Percentiles rank a stretch among this genome's conserved stretches.
Conservation (phyloP, 768 basidiomycete species). For the Harrya chromipes region DNA sequence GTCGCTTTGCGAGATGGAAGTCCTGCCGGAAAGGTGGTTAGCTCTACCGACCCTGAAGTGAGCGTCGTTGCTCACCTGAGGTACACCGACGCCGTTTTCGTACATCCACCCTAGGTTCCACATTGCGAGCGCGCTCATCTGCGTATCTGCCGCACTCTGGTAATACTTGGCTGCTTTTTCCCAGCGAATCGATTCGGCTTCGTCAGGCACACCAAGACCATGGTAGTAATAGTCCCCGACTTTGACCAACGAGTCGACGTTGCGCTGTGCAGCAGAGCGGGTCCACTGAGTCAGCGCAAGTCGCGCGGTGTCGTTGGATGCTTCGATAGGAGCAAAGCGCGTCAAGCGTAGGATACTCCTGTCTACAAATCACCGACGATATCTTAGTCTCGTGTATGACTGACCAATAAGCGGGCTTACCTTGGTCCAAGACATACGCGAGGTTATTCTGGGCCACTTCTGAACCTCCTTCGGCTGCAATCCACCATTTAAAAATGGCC, state of each 20-base stretch:
- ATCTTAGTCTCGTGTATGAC: conserved; percentile 24
- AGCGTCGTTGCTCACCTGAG: conserved; percentile 51
- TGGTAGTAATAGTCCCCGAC: conserved; percentile 97
- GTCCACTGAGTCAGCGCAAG: conserved; percentile 92
- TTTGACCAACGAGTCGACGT: conserved; percentile 96
- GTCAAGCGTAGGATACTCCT: conserved; percentile 66
- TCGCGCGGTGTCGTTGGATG: conserved; percentile 78
- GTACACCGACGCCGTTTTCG: conserved; percentile 91
- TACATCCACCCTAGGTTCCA: conserved; percentile 99
- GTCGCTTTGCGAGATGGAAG: conserved; percentile 93
- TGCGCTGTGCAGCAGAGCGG: conserved; percentile 88
- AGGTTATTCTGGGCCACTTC: conserved; percentile 96
- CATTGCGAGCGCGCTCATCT: conserved; percentile 90
- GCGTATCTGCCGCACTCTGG: conserved; percentile 90
- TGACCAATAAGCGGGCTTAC: conserved; percentile 41
- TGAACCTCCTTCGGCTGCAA: conserved; percentile 88
- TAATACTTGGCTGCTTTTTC: conserved; percentile 95
- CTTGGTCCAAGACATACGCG: conserved; percentile 89
- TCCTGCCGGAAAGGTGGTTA: conserved; percentile 49
- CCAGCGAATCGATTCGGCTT: conserved; percentile 59
- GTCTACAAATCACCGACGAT: conserved; percentile 40
- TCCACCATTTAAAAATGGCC: conserved; percentile 92
- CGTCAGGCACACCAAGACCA: conserved; percentile 75
- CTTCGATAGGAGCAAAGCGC: conserved; percentile 63
- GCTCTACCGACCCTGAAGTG: neutral